These are phyloP conservation scores for Diplogelasinospora grovesii DNA, from an alignment of 495 filamentous ascomycete species.

Conservation along the genomic window DNA sequence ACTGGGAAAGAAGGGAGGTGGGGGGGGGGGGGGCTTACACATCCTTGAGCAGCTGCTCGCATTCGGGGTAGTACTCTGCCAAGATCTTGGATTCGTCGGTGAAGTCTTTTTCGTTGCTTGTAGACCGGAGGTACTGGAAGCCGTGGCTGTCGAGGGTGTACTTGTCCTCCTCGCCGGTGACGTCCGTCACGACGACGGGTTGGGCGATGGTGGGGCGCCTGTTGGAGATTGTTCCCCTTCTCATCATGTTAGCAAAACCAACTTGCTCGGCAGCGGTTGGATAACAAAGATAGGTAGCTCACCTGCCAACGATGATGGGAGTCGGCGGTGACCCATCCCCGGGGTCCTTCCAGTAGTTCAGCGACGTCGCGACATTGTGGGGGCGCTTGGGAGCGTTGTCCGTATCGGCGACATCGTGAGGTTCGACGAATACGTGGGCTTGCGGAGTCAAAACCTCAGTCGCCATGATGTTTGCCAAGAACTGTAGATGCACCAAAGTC, in stretches of 20 bases:
- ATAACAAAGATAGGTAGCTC: neutral
- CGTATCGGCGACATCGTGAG: no score
- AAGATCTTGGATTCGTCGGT: slow-evolving; percentile 41
- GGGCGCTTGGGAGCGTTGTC: neutral
- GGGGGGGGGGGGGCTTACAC: no score
- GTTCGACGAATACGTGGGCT: no score
- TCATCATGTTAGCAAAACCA: neutral
- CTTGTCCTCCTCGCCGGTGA: slow-evolving; percentile 25
- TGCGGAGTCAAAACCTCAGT: no score
- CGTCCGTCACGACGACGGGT: slow-evolving; percentile 30
- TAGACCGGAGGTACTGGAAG: slow-evolving; percentile 28
- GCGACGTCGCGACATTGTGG: slow-evolving; percentile 43
- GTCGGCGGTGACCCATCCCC: slow-evolving; percentile 50
- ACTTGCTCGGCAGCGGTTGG: neutral
- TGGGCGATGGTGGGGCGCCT: slow-evolving; percentile 39
- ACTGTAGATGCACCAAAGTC: no score
- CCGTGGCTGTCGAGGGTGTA: slow-evolving; percentile 35
- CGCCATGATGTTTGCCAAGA: no score
- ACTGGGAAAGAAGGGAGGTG: neutral
- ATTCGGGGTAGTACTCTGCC: slow-evolving; percentile 55
- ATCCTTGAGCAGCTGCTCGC: slow-evolving; percentile 48
- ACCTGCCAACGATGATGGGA: slow-evolving; percentile 44
- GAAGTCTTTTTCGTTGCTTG: slow-evolving; percentile 5
- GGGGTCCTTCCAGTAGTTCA: slow-evolving; percentile 54
- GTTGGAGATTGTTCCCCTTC: slow-evolving; percentile 23